A percentile compares a stretch with the other conserved stretches of the same genome.
phyloP scores from a whole-genome alignment of 2,329 filamentous ascomycete genomes.

The Apiospora koreana region DNA sequence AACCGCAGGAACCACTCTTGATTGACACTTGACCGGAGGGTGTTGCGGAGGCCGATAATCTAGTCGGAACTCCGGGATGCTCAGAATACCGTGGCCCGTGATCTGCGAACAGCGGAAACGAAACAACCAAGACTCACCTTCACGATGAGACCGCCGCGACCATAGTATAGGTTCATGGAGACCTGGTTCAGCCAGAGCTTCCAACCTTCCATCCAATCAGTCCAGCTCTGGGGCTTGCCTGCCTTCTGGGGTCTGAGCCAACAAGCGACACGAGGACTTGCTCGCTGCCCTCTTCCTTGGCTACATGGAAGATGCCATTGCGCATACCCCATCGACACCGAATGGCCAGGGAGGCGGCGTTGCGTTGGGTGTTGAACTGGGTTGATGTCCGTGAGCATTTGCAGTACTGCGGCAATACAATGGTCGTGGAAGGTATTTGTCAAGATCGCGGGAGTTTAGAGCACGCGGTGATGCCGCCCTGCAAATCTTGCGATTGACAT shows the following conservation, averaged over 20 bases:
- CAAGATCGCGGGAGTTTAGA: not conserved
- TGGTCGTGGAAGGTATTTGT: not conserved
- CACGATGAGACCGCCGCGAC: constrained; percentile 67
- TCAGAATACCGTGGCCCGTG: not conserved
- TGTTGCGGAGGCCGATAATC: not conserved
- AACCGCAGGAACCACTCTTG: not conserved
- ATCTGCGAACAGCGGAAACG: not conserved
- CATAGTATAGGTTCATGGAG: constrained; percentile 67
- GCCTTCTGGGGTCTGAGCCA: constrained; percentile 63
- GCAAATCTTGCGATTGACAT: not conserved
- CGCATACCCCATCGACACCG: constrained; percentile 71
- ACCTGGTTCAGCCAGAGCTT: constrained; percentile 67
- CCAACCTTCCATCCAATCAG: constrained; percentile 64
- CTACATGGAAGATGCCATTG: constrained; percentile 69
- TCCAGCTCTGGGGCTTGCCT: constrained; percentile 55
- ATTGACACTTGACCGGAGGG: not conserved
- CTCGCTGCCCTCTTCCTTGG: constrained; percentile 56
- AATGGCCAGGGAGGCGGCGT: constrained; percentile 62
- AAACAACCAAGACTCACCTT: constrained; percentile 38
- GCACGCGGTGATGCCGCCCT: not conserved
- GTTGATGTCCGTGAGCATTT: not conserved
- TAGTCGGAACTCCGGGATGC: not conserved
- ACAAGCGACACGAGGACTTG: constrained; percentile 69
- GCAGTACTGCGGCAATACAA: not conserved
- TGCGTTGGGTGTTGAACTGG: constrained; percentile 61